phyloP scores from a whole-genome alignment of 306 rosid genomes.

The Vicia faba region DNA sequence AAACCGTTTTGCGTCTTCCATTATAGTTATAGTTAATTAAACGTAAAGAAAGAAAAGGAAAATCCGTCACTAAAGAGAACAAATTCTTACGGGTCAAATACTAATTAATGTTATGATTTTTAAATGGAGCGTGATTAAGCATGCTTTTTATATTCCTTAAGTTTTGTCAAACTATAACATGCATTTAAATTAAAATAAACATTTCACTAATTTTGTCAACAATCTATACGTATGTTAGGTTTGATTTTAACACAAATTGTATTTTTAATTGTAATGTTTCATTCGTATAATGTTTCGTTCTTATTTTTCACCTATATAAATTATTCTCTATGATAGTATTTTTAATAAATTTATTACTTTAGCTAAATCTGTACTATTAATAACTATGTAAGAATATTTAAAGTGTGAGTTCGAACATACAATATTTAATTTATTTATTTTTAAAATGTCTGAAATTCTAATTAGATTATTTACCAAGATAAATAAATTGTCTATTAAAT shows the following conservation, averaged over 20 bases:
- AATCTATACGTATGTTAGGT: conserved; percentile 28
- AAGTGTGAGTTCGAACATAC: too few relatives aligned
- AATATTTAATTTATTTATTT: too few relatives aligned
- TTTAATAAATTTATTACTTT: too few relatives aligned
- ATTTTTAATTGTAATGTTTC: not conserved
- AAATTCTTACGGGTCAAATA: conserved; percentile 40
- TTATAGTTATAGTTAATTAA: conserved; percentile 28
- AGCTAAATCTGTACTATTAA: too few relatives aligned
- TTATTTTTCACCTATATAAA: too few relatives aligned
- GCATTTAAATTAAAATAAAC: not conserved
- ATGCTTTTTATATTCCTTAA: conserved; percentile 6
- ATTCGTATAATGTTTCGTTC: not conserved
- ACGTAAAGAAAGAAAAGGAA: conserved; percentile 20
- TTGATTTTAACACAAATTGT: conserved; percentile 13
- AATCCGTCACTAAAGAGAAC: conserved; percentile 6
- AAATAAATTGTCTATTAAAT: too few relatives aligned
- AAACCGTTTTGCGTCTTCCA: conserved; percentile 29
- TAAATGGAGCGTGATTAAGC: not conserved
- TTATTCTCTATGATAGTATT: too few relatives aligned
- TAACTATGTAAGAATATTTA: too few relatives aligned
- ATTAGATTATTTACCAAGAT: too few relatives aligned
- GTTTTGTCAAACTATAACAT: not conserved
- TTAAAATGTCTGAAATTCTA: too few relatives aligned
- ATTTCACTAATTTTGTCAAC: conserved; percentile 15
- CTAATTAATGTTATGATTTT: conserved; percentile 22